Evolutionary conservation across 768 basidiomycete genomes (phyloP), one percentile per base, ranked within the genome.

Genomic region (Galerina sulciceps): DNA sequence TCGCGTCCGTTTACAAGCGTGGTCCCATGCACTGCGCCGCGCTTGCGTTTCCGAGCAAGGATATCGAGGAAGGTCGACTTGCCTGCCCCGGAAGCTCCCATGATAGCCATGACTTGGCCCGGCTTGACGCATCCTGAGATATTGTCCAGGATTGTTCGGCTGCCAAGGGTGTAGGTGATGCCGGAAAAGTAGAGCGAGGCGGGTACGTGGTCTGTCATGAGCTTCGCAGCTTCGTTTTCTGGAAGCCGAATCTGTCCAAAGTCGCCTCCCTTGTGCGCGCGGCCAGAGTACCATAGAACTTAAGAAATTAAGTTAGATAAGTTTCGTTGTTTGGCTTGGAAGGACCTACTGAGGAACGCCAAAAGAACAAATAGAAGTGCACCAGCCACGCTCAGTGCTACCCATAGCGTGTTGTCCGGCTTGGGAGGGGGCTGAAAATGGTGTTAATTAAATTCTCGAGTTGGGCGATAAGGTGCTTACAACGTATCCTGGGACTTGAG

Each of bases 61-160:
- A 99, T 96, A 70, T 99, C 97, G 45, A 99, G 87, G 66, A 99
- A 84, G 0, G 97, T 98, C 2, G 94, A 96, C 74, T 98, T 98
- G 44, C 96, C 96, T 0, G 96, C 94, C 17, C 96, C 96, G 0
- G 94, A 96, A 0, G 95, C 94, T 58, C 96, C 96, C 91, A 99
- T 95, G 65, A 99, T 92, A 1, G 95, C 96, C 78, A 96, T 88
- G 50, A 98, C 79, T 71, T 95, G 91, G 6, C 96, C 96, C 0
- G 95, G 90, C 64, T 90, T 86, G 43, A 94, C 91, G 10, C 83
- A 82, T 4, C 96, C 96, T 0, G 89, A 88, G 53, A 99, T 89
- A 47, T 79, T 79, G 63, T 89, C 86, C n/a, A 99, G 81, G 49
- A 98, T 90, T 3, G 79, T 77, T 38, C 86, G 83, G 40, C 79